Evolutionary conservation across 225 moss, liverwort and hornwort genomes (phyloP), one percentile per base, ranked within the genome.

Genomic region (Lunularia cruciata): DNA sequence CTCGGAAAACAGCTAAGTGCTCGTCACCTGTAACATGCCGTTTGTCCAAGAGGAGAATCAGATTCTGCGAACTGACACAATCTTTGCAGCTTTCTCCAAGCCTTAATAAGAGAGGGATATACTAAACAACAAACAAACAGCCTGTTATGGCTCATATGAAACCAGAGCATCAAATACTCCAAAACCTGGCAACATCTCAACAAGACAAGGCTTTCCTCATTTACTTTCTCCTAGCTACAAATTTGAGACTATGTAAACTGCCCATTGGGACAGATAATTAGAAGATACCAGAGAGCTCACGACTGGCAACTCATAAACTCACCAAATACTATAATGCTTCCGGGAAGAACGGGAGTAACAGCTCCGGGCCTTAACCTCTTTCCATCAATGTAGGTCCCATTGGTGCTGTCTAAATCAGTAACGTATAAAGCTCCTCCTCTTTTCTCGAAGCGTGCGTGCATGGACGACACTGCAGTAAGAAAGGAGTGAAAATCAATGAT

Each of bases 341-440:
- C 86, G 9, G 75, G 78, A 66, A 61, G 65, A n/a, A 85, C 86
- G 46, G 78, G 65, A 37, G 85, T 89, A 34, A 85, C 71, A 77
- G 89, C 82, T 77, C 89, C 91, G 57, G 91, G 85, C 71, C 89
- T 85, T 57, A 91, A 69, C 78, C 76, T 85, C 76, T 74, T 85
- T 64, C 83, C 79, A 58, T 91, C 85, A 16, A 91, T n/a, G 45
- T 78, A 91, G 5, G 91, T 91, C 69, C 91, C 91, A 45, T 91
- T 91, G 58, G 91, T 91, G 75, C 91, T 91, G 62, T 86, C 83
- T 23, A 91, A 73, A 67, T 91, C 91, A 38, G 88, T 91, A 14
- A 88, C 48, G 49, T 75, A 67, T 31, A 91, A 77, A 27, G 72
- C 48, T 12, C 76, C 84, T 38, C 78, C 84, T 78, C 69, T 78